Base-by-base conservation (phyloP, 1,284 basidiomycete species). In the Tylopilus orsonianus region DNA sequence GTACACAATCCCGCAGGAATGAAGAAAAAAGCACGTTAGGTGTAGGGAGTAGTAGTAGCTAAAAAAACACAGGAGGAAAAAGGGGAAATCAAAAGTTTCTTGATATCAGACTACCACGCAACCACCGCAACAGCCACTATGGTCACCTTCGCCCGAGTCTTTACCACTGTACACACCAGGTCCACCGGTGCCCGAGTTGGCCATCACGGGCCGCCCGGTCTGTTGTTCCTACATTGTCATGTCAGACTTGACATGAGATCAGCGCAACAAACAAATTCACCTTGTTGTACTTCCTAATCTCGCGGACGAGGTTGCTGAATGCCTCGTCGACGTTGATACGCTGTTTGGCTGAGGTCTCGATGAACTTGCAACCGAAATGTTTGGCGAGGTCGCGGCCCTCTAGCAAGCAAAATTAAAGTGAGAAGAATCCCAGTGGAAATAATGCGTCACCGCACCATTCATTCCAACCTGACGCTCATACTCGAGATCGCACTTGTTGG, bases 401-500 rank as follows among this genome's bases (percentile, higher is more conserved):
- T 96, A 68, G 16, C 23, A 35, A 46, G 48, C 27, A 20, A 16
- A 39, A 14, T 18, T 46, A 32, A 27, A 37, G 36, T 35, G 37
- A 52, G 34, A 8, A 34, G 18, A 9, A 13, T 14, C 2, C 12
- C 4, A 0, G 4, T 6, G 7, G 12, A 33, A 30, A 34, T 41
- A 47, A 35, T 18, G 33, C 27, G 43, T 45, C 14, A 1, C 69
- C 84, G 58, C 56, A 93, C 94, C 93, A 65, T 96, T 93, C 77
- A 90, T 91, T 66, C 93, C 92, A 14, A 99, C 97, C 72, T 98
- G 95, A 51, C 97, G 81, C 71, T 99, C 97, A 66, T 91, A 97
- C 68, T 99, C 97, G 64, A 99, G 74, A 71, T 99, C 97, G 67
- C 93, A 97, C 75, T 99, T 99, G 80, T 99, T 99, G 29, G 94